Evolutionary conservation across 1,284 basidiomycete species (phyloP).

Genomic region (Cryptococcus deneoformans): DNA sequence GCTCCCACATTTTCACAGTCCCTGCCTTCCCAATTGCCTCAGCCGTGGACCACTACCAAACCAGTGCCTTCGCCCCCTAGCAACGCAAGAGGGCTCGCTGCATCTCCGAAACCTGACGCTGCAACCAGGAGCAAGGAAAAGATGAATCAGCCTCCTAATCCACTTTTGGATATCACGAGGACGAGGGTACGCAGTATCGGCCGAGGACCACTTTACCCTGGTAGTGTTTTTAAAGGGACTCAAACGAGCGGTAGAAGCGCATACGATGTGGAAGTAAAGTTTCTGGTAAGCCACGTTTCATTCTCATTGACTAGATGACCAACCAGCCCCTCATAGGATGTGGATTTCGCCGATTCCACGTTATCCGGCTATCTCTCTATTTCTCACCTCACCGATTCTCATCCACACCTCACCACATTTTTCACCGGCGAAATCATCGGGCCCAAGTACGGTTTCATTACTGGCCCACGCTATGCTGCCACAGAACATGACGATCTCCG

Average conservation of each 20-base stretch:
- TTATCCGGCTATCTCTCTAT: slow-evolving; percentile 87
- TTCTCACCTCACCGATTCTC: slow-evolving; percentile 81
- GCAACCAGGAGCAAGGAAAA: no score
- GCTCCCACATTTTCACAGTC: no score
- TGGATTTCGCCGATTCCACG: slow-evolving; percentile 73
- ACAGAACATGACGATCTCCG: slow-evolving; percentile 82
- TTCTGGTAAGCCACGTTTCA: slow-evolving; percentile 60
- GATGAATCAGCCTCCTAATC: no score
- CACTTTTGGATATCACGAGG: no score
- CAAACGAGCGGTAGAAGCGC: slow-evolving; percentile 79
- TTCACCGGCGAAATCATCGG: slow-evolving; percentile 95
- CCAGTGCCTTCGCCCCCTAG: no score
- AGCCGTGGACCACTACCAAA: no score
- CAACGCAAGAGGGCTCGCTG: no score
- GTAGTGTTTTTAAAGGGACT: slow-evolving; percentile 70
- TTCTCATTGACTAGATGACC: background rate
- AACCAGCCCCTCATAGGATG: slow-evolving; percentile 60
- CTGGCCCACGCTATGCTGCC: slow-evolving; percentile 73
- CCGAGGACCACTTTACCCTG: slow-evolving; percentile 77
- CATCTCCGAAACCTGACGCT: no score
- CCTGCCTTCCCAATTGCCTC: no score
- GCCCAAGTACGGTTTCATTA: slow-evolving; percentile 75
- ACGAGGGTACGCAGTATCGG: slow-evolving; percentile 51
- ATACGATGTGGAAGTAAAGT: slow-evolving; percentile 78
- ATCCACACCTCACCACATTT: slow-evolving; percentile 86